These are phyloP conservation scores for Porphyra umbilicalis DNA, from an alignment of 31 red algal species.

Conservation along the genomic window DNA sequence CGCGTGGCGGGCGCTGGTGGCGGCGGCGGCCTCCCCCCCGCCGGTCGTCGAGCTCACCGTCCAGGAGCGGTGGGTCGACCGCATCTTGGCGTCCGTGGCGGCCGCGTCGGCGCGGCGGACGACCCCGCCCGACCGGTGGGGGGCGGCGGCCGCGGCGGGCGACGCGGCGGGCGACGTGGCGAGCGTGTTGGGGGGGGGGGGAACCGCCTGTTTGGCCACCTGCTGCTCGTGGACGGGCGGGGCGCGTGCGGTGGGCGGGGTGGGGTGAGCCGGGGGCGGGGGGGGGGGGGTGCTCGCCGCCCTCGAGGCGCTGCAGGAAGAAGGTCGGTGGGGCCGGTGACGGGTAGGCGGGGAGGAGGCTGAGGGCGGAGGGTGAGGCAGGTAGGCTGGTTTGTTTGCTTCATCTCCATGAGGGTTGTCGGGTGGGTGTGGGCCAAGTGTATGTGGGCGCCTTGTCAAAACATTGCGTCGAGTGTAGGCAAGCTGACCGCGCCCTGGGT, in stretches of 20 bases:
- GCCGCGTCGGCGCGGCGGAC: neutral
- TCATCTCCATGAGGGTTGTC: too few relatives aligned
- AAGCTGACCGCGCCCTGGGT: too few relatives aligned
- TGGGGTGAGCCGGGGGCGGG: neutral
- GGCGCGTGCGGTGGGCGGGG: neutral
- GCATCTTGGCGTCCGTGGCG: neutral
- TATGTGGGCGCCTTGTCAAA: too few relatives aligned
- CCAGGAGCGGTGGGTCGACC: neutral
- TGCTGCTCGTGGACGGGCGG: neutral
- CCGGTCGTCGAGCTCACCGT: neutral
- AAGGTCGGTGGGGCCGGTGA: too few relatives aligned
- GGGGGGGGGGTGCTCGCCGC: neutral
- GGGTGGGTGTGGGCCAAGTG: too few relatives aligned
- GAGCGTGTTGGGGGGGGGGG: neutral
- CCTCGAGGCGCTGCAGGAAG: neutral
- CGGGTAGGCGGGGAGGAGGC: too few relatives aligned
- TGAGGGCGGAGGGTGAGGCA: too few relatives aligned
- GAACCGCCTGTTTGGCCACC: neutral
- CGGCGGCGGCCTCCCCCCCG: neutral
- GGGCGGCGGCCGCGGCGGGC: neutral
- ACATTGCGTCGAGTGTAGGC: too few relatives aligned
- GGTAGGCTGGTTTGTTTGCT: too few relatives aligned
- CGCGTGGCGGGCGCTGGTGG: neutral
- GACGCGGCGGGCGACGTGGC: neutral
- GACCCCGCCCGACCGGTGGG: neutral